These are phyloP conservation scores for Erucastrum elatum DNA, from an alignment of 345 rosid genomes.

Conservation along the genomic window DNA sequence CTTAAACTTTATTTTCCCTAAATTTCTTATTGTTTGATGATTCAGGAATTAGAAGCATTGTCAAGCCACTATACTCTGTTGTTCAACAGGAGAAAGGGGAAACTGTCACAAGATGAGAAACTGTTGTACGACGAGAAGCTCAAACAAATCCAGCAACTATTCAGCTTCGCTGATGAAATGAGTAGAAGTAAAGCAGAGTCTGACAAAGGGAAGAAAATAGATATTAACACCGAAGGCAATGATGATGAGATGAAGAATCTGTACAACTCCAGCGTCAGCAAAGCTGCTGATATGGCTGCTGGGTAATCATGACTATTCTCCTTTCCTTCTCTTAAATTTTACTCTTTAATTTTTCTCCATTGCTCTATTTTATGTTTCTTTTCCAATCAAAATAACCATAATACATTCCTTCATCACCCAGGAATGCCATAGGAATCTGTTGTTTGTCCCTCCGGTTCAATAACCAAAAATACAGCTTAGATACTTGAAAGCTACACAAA, in stretches of 20 bases:
- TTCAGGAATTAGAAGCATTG: slow-evolving; percentile 93
- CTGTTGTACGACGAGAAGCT: slow-evolving; percentile 70
- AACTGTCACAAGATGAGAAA: slow-evolving; percentile 75
- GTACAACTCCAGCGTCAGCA: slow-evolving; percentile 76
- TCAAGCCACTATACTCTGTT: slow-evolving; percentile 79
- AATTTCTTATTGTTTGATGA: slow-evolving; percentile 27
- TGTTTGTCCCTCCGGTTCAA: background rate
- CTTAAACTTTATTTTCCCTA: slow-evolving; percentile 14
- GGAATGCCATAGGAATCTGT: background rate
- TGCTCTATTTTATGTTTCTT: background rate
- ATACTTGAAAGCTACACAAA: background rate
- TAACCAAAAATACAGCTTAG: background rate
- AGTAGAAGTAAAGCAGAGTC: slow-evolving; percentile 53
- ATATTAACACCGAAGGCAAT: slow-evolving; percentile 59
- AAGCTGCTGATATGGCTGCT: slow-evolving; percentile 98
- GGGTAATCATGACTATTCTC: slow-evolving; percentile 56
- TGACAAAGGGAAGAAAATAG: slow-evolving; percentile 85
- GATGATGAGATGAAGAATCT: slow-evolving; percentile 74
- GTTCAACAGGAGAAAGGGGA: slow-evolving; percentile 84
- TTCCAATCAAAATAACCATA: background rate
- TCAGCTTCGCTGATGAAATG: slow-evolving; percentile 57
- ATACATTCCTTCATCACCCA: background rate
- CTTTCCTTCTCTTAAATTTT: background rate
- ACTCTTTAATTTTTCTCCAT: background rate
- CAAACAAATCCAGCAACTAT: slow-evolving; percentile 80